These are phyloP conservation scores for Aspergillus proliferans DNA, from an alignment of 2,329 filamentous ascomycete genomes.

Conservation along the genomic window DNA sequence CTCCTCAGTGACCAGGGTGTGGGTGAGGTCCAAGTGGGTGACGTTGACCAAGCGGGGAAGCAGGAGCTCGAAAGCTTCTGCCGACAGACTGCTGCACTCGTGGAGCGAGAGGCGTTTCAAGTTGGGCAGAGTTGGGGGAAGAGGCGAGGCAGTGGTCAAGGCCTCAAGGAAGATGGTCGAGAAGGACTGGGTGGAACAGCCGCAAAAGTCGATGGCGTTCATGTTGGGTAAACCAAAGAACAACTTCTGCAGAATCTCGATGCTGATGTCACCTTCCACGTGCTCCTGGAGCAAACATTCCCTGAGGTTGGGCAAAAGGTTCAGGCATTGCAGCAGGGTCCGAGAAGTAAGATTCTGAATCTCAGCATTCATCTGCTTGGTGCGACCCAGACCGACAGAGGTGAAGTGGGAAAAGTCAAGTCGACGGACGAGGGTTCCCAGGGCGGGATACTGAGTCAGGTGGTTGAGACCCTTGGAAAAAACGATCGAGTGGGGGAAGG, in stretches of 20 bases:
- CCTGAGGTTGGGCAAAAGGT: constrained; percentile 65
- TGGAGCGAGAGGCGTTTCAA: constrained; percentile 68
- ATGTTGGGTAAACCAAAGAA: constrained; percentile 61
- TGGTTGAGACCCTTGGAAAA: constrained; percentile 75
- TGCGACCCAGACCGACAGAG: constrained; percentile 68
- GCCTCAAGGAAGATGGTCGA: constrained; percentile 57
- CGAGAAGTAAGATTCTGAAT: constrained; percentile 70
- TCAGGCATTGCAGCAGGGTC: constrained; percentile 65
- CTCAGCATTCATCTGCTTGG: constrained; percentile 65
- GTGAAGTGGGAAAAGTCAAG: constrained; percentile 84
- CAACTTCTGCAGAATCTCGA: constrained; percentile 63
- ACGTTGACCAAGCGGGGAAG: constrained; percentile 63
- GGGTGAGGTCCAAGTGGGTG: constrained; percentile 74
- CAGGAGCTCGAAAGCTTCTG: constrained; percentile 61
- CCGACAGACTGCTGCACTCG: constrained; percentile 66
- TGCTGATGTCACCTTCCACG: constrained; percentile 66
- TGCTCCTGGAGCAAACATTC: constrained; percentile 79
- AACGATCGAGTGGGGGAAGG: constrained; percentile 74
- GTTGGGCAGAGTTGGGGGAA: constrained; percentile 50
- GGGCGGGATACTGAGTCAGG: constrained; percentile 57
- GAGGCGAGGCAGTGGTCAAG: constrained; percentile 40
- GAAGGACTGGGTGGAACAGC: constrained; percentile 64
- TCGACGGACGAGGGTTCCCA: constrained; percentile 70
- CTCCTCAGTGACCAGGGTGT: constrained; percentile 66
- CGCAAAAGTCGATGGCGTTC: constrained; percentile 68